A percentile compares a stretch with the other conserved stretches of the same genome.
These are phyloP conservation scores for Entophlyctis helioformis DNA, from an alignment of 192 early-diverging fungal species.

Conservation along the genomic window DNA sequence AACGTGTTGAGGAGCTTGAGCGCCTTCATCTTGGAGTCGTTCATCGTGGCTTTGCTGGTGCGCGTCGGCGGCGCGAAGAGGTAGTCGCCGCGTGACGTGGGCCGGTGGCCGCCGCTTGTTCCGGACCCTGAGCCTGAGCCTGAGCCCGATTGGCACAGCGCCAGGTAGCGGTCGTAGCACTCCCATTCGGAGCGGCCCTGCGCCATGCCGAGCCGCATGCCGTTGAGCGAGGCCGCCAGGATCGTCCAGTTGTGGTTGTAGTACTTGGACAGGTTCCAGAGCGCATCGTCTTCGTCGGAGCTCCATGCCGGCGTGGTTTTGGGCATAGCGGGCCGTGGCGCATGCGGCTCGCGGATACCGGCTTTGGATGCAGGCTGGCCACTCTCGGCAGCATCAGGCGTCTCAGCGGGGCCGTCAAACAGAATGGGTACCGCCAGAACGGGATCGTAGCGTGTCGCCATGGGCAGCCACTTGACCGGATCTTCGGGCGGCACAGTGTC, in stretches of 20 bases:
- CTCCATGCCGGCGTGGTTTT: conserved; percentile 19
- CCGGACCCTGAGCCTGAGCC: no score
- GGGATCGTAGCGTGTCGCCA: not conserved
- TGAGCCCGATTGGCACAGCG: not conserved
- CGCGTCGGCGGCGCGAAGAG: no score
- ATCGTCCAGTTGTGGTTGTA: conserved; percentile 57
- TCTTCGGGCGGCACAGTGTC: no score
- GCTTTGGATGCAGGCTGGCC: not conserved
- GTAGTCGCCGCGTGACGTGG: no score
- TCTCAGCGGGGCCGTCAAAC: not conserved
- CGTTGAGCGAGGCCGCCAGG: conserved; percentile 49
- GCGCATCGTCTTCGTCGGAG: conserved; percentile 27
- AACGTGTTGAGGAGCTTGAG: not conserved
- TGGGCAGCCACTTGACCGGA: not conserved
- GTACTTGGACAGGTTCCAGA: conserved; percentile 38
- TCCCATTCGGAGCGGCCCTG: conserved; percentile 51
- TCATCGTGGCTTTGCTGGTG: no score
- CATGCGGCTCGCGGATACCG: not conserved
- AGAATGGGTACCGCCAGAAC: not conserved
- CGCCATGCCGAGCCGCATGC: conserved; percentile 29
- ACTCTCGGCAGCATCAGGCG: not conserved
- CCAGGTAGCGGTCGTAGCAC: conserved; percentile 40
- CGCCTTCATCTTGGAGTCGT: no score
- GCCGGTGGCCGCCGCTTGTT: no score
- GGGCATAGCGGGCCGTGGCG: not conserved